Percentiles rank a stretch among this genome's conserved stretches.
Conservation (phyloP, 2,329 filamentous ascomycete species). For the Colletotrichum lentis region DNA sequence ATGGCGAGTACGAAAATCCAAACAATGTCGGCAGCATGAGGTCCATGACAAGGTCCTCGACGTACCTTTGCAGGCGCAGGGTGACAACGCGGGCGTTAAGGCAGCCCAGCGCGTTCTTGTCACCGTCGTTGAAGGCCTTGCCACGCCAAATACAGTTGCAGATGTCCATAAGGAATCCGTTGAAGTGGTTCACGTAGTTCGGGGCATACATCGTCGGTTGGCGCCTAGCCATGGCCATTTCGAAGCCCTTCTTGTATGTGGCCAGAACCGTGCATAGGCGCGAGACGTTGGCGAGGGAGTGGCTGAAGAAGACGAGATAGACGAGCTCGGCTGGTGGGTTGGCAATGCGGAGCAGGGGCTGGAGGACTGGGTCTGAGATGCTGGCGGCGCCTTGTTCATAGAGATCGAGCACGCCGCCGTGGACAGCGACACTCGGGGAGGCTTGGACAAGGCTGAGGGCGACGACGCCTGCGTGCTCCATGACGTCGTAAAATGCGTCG, state of each 20-base stretch:
- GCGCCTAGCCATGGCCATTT: slow-evolving; percentile 61
- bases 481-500: slow-evolving; percentile 51
- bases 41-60: slow-evolving; percentile 57
- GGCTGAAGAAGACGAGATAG: slow-evolving; percentile 74
- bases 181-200: slow-evolving; percentile 74
- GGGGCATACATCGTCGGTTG: slow-evolving; percentile 58
- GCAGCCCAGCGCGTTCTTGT: slow-evolving; percentile 69
- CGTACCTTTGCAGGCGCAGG: slow-evolving; percentile 56
- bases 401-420: slow-evolving; percentile 72
- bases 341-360: slow-evolving; percentile 68
- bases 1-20: slow-evolving; percentile 66
- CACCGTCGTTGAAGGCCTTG: slow-evolving; percentile 71
- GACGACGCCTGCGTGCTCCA: slow-evolving; percentile 63
- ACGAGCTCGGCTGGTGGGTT: slow-evolving; percentile 73
- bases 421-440: slow-evolving; percentile 51
- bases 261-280: slow-evolving; percentile 75
- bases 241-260: slow-evolving; percentile 77
- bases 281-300: slow-evolving; percentile 69
- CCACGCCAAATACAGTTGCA: slow-evolving; percentile 85
- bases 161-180: slow-evolving; percentile 85
- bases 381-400: slow-evolving; percentile 69
- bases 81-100: slow-evolving; percentile 57
- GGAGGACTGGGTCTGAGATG: slow-evolving; percentile 60
- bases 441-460: slow-evolving; percentile 68
- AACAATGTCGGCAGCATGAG: slow-evolving; percentile 61